Evolutionary conservation across 331 rosid genomes (phyloP).

Genomic region (Acacia pycnantha): DNA sequence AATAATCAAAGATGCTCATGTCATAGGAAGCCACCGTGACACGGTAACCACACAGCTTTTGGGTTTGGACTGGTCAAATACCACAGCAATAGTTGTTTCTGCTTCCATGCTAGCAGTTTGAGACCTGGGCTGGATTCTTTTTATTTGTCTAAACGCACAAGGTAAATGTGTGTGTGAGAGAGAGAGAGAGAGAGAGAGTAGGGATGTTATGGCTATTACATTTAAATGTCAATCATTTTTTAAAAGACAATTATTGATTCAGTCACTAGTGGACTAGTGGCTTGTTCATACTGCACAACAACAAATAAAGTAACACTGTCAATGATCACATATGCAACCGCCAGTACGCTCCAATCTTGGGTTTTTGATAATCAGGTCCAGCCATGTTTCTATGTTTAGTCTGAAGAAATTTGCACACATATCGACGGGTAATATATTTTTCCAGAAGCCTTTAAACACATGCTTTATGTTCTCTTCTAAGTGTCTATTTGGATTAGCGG

Average conservation of each 20-base stretch:
- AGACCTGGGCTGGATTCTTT: neutral
- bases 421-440: no score
- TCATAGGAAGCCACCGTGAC: neutral
- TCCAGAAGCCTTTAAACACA: no score
- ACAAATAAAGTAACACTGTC: neutral
- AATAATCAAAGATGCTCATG: neutral
- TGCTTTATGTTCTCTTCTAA: no score
- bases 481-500: no score
- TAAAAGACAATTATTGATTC: neutral
- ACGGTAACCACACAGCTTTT: neutral
- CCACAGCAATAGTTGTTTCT: neutral
- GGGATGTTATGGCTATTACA: neutral
- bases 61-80: neutral
- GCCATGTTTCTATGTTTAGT: no score
- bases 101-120: neutral
- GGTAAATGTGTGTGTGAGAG: neutral
- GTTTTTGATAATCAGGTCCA: no score
- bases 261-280: neutral
- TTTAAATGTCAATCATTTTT: neutral
- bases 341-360: no score
- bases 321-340: neutral
- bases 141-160: neutral
- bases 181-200: neutral
- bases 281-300: neutral
- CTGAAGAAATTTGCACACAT: no score